phyloP scores from a whole-genome alignment of 2,329 filamentous ascomycete genomes.

The Hymenotorrendiella dingleyae region DNA sequence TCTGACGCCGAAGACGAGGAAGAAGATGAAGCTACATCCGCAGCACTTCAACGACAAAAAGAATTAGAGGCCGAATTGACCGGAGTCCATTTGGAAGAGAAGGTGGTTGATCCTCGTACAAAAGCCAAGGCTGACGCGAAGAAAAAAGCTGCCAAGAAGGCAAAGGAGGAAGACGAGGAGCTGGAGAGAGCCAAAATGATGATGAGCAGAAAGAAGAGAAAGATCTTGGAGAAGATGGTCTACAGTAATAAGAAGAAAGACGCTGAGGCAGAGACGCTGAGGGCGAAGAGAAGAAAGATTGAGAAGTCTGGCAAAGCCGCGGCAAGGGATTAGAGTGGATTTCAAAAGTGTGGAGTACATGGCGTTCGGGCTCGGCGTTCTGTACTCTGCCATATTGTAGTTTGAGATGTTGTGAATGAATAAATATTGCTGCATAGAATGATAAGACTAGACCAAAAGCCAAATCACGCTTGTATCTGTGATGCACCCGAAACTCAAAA shows the following conservation, averaged over 20 bases:
- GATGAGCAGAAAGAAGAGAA: conserved; percentile 96
- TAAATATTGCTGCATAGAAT: not conserved
- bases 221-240: conserved; percentile 95
- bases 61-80: conserved; percentile 90
- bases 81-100: conserved; percentile 55
- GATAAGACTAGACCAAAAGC: no score
- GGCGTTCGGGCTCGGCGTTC: conserved; percentile 2
- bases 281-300: conserved; percentile 83
- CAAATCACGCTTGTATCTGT: no score
- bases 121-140: conserved; percentile 64
- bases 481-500: no score
- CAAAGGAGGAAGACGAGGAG: conserved; percentile 75
- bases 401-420: not conserved
- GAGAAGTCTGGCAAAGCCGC: conserved; percentile 48
- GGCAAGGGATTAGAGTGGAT: conserved; percentile 15
- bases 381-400: conserved; percentile 7
- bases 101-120: conserved; percentile 46
- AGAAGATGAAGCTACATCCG: conserved; percentile 54
- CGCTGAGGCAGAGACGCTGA: conserved; percentile 78
- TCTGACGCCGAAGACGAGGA: conserved; percentile 40
- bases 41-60: conserved; percentile 68
- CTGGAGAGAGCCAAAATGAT: conserved; percentile 93
- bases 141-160: conserved; percentile 65
- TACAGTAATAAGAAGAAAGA: conserved; percentile 94
- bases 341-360: conserved; percentile 22